Conservation (phyloP, 169 alveolate genomes). For the Toxoplasma gondii region DNA sequence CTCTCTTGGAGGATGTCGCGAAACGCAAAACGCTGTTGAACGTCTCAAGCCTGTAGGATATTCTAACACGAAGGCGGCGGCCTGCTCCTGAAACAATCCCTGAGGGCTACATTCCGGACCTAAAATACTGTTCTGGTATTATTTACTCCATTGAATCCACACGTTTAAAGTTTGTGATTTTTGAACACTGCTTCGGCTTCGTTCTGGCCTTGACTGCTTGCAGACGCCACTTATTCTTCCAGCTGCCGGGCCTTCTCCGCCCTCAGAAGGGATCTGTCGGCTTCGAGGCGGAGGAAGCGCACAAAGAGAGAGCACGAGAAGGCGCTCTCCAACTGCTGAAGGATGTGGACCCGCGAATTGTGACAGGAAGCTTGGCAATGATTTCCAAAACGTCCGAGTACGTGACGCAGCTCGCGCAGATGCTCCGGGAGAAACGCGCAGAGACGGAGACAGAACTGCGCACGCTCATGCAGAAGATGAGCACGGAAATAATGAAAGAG, state of each 20-base stretch:
- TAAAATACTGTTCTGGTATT: too few species aligned
- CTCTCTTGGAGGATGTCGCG: too few species aligned
- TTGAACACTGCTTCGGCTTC: background rate
- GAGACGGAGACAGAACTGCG: background rate
- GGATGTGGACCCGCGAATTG: constrained; percentile 20
- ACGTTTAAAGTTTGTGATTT: too few species aligned
- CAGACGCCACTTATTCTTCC: background rate
- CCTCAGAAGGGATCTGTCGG: background rate
- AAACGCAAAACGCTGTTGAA: too few species aligned
- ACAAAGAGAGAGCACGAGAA: background rate
- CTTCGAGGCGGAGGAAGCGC: background rate
- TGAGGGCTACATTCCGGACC: too few species aligned
- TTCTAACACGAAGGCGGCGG: too few species aligned
- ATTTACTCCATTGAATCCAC: too few species aligned
- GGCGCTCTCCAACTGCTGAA: background rate
- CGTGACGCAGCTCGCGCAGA: background rate
- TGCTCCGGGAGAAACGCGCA: background rate
- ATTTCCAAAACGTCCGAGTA: background rate
- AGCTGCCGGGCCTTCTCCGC: background rate
- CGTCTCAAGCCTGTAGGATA: too few species aligned
- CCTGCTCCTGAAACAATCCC: too few species aligned
- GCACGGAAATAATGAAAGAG: background rate
- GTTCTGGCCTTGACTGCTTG: background rate
- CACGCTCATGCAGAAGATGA: background rate
- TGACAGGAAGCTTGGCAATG: background rate